These are phyloP conservation scores for Vigna radiata DNA, from an alignment of 306 rosid species.

Conservation along the genomic window DNA sequence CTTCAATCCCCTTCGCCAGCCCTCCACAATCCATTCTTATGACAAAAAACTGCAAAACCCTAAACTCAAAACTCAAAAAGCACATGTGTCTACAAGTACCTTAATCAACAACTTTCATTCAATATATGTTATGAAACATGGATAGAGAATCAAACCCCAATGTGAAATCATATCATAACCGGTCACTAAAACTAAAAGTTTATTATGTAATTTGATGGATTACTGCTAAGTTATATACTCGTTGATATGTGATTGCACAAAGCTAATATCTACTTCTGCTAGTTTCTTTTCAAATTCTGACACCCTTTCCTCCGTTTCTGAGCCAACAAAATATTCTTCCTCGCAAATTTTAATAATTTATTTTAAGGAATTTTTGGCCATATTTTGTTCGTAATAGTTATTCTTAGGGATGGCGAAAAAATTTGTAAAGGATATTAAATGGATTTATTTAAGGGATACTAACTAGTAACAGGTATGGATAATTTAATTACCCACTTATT, in stretches of 20 bases:
- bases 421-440: too few relatives aligned
- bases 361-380: too few relatives aligned
- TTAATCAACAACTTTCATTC: background rate
- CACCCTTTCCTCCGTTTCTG: background rate
- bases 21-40: constrained; percentile 45
- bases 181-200: background rate
- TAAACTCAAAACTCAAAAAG: background rate
- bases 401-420: too few relatives aligned
- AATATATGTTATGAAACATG: background rate
- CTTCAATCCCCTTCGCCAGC: constrained; percentile 38
- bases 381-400: too few relatives aligned
- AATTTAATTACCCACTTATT: too few relatives aligned
- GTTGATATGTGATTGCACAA: background rate
- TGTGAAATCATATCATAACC: background rate
- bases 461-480: too few relatives aligned
- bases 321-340: background rate
- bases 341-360: too few relatives aligned
- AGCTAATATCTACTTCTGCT: background rate
- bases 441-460: too few relatives aligned
- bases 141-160: background rate
- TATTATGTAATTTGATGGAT: background rate
- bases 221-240: background rate
- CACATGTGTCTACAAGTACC: background rate
- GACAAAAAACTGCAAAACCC: constrained; percentile 32
- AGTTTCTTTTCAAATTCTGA: background rate